Evolutionary conservation across 1,284 basidiomycete genomes (phyloP), one percentile per base, ranked within the genome.

Genomic region (Kalmanozyma brasiliensis): DNA sequence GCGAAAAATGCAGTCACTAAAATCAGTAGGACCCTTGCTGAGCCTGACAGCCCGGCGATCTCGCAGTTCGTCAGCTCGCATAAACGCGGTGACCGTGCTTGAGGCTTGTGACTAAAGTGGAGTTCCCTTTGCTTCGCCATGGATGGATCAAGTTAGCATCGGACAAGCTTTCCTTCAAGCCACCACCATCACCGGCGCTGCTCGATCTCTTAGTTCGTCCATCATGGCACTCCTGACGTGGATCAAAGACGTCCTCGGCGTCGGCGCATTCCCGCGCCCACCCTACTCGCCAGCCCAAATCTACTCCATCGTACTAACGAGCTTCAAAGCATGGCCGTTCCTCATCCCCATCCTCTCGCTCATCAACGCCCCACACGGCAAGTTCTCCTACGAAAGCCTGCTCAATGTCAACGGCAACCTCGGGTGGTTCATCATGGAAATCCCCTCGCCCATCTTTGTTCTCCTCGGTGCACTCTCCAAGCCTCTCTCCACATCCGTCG

Each of bases 381-480:
- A 90, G 0, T 94, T 94, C 77, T 55, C 55, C 2, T 63, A 59
- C 35, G 69, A 72, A 23, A 66, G 64, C 49, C 46, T 72, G 41
- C 59, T 72, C 59, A 72, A 72, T 46, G 44, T 72, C 52, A 66
- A 66, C 42, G 85, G 84, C 10, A 84, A 84, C 53, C n/a, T 82
- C 7, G 85, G 89, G 29, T 94, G 93, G 92, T 89, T 92, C 23
- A 36, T 87, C 45, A 94, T 94, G 92, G 93, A 95, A 82, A 84
- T 91, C 37, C 85, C 90, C n/a, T 87, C 91, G 3, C 91, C 92
- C 8, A 49, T 88, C 66, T 74, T 80, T n/a, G 89, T 91, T 77
- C 41, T 67, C 19, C 61, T 72, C 19, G 45, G 68, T 33, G 42
- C 56, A 0, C 45, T 51, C 10, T 66, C 51, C 85, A 32, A 83